phyloP scores from a whole-genome alignment of 1,284 basidiomycete species.

The Apiotrichum sp. region DNA sequence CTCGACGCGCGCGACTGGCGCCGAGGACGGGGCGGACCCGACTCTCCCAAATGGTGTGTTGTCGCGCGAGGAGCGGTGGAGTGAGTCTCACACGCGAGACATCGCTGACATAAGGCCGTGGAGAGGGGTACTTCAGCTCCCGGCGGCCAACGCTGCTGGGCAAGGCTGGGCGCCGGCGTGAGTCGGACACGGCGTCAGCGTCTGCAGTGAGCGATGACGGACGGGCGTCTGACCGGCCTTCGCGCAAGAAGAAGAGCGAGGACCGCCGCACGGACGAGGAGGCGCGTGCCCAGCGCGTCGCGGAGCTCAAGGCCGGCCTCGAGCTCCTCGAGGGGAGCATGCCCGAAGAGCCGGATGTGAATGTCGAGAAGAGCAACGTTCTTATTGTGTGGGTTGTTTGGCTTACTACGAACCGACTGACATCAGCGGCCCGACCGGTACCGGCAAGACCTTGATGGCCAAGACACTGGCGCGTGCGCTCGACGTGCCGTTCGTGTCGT shows the following conservation, averaged over 20 bases:
- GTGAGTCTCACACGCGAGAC: slow-evolving; percentile 32
- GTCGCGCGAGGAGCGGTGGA: slow-evolving; percentile 36
- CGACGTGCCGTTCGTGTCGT: slow-evolving; percentile 78
- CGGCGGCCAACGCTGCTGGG: slow-evolving; percentile 45
- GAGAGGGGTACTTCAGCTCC: slow-evolving; percentile 46
- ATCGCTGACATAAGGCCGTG: slow-evolving; percentile 22
- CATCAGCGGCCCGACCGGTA: slow-evolving; percentile 46
- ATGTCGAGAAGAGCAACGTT: slow-evolving; percentile 89
- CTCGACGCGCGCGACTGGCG: slow-evolving; percentile 23
- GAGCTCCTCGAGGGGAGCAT: not conserved
- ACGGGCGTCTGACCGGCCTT: not conserved
- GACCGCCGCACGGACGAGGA: not conserved
- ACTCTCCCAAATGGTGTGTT: slow-evolving; percentile 34
- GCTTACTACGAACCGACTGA: slow-evolving; percentile 3
- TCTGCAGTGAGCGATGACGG: not conserved
- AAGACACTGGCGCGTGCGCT: slow-evolving; percentile 76
- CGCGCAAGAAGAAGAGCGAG: slow-evolving; percentile 4
- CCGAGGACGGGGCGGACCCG: slow-evolving; percentile 34
- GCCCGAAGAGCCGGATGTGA: slow-evolving; percentile 22
- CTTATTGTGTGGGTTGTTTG: slow-evolving; percentile 62
- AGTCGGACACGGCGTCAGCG: not conserved
- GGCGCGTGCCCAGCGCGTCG: not conserved
- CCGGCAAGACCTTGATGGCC: slow-evolving; percentile 80
- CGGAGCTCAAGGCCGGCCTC: slow-evolving; percentile 14
- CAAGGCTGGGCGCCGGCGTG: slow-evolving; percentile 8